Evolutionary conservation across 345 rosid genomes (phyloP).

Genomic region (Sonneratia alba): DNA sequence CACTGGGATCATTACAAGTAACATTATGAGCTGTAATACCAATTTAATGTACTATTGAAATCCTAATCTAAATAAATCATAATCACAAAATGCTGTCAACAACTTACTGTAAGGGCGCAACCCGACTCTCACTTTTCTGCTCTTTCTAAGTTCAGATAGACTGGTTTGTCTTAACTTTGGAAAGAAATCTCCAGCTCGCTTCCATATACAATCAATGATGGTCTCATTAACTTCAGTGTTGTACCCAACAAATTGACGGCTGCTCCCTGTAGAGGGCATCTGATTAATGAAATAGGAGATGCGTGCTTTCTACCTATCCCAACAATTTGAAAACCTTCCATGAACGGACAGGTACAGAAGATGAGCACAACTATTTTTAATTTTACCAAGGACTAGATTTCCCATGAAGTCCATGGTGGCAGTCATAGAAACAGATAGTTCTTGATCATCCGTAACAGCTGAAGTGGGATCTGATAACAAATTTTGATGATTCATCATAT

Average conservation of each 20-base stretch:
- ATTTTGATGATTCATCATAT: constrained; percentile 38
- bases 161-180: constrained; percentile 50
- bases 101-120: constrained; percentile 92
- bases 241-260: constrained; percentile 86
- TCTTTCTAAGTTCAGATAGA: constrained; percentile 30
- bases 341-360: not conserved
- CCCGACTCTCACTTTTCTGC: constrained; percentile 80
- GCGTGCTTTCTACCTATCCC: not conserved
- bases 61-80: not conserved
- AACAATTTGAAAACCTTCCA: not conserved
- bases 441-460: constrained; percentile 29
- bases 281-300: not conserved
- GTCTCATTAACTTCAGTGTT: constrained; percentile 53
- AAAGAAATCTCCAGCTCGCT: constrained; percentile 63
- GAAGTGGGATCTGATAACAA: constrained; percentile 17
- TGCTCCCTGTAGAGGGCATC: constrained; percentile 50
- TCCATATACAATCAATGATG: constrained; percentile 56
- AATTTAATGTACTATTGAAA: not conserved
- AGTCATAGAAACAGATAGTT: constrained; percentile 71
- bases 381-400: constrained; percentile 75
- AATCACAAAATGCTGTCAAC: not conserved
- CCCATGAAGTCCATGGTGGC: constrained; percentile 68
- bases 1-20: constrained; percentile 37
- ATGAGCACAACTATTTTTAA: not conserved
- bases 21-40: not conserved